A percentile compares a stretch with the other conserved stretches of the same genome.
phyloP scores from a whole-genome alignment of 169 alveolate species.

The Eimeria brunetti region DNA sequence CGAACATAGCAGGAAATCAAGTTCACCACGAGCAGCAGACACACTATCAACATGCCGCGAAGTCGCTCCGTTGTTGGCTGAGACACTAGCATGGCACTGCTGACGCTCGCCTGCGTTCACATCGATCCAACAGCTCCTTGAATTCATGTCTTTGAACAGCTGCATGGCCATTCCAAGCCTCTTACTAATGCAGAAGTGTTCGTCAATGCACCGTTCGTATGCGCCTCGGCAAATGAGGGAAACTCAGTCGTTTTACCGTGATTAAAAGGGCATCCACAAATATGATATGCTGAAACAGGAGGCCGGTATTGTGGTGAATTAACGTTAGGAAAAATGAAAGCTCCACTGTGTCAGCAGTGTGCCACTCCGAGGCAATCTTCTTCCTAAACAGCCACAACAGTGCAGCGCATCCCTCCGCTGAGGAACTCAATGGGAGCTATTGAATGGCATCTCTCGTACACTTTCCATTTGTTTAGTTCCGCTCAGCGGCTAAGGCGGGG shows the following conservation, averaged over 20 bases:
- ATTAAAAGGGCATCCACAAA: conserved; percentile 63
- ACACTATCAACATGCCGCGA: conserved; percentile 66
- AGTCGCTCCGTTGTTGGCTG: conserved; percentile 69
- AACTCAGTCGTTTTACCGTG: background rate
- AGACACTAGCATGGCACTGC: conserved; percentile 67
- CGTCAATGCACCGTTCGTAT: background rate
- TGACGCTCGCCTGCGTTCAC: conserved; percentile 61
- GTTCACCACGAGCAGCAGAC: conserved; percentile 45
- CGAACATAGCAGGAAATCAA: conserved; percentile 56
- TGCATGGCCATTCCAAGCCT: background rate
- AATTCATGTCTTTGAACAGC: background rate
- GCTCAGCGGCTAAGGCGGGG: background rate
- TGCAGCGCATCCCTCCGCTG: background rate
- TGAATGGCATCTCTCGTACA: background rate
- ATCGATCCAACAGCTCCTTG: background rate
- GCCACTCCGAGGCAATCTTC: conserved; percentile 74
- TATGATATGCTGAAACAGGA: conserved; percentile 55
- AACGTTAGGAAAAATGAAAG: conserved; percentile 68
- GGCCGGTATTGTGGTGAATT: conserved; percentile 78
- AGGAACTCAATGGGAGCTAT: no score
- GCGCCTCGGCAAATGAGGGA: background rate
- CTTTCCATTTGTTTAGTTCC: background rate
- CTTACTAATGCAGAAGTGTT: background rate
- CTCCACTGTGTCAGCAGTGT: conserved; percentile 69
- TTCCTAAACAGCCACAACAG: conserved; percentile 27